Conservation (phyloP, 305 asterid genomes). For the Salvia sclarea region DNA sequence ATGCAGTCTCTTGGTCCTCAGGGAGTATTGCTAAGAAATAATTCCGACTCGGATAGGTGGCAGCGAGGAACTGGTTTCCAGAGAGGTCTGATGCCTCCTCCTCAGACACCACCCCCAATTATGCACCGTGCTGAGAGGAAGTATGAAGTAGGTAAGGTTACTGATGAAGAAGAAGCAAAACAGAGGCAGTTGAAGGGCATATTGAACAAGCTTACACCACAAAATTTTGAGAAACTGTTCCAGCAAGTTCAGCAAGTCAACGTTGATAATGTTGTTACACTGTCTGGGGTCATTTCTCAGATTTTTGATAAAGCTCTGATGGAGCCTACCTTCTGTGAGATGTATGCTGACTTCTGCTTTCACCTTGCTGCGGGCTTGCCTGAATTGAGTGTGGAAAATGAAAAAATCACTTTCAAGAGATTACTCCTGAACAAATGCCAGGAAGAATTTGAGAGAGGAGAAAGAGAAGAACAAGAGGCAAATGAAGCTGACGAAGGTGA, state of each 20-base stretch:
- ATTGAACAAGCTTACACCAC: slow-evolving; percentile 85
- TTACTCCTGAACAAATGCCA: slow-evolving; percentile 73
- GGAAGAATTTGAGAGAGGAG: slow-evolving; percentile 81
- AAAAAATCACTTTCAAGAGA: slow-evolving; percentile 69
- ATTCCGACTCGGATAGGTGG: slow-evolving; percentile 62
- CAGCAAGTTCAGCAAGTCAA: slow-evolving; percentile 69
- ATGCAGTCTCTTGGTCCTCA: slow-evolving; percentile 51
- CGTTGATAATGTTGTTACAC: slow-evolving; percentile 59
- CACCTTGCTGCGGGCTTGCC: slow-evolving; percentile 74
- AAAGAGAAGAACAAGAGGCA: slow-evolving; percentile 77
- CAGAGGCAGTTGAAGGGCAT: slow-evolving; percentile 78
- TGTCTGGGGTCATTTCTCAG: slow-evolving; percentile 75
- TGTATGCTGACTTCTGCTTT: slow-evolving; percentile 80
- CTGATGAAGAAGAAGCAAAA: slow-evolving; percentile 69
- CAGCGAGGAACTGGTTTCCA: slow-evolving; percentile 55
- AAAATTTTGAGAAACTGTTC: slow-evolving; percentile 75
- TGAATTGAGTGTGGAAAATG: slow-evolving; percentile 58
- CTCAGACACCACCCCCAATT: slow-evolving; percentile 52
- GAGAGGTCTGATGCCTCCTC: slow-evolving; percentile 53
- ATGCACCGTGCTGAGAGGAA: slow-evolving; percentile 82
- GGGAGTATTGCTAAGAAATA: slow-evolving; percentile 49
- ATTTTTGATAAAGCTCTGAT: slow-evolving; percentile 82
- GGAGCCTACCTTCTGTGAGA: slow-evolving; percentile 91
- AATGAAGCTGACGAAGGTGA: slow-evolving; percentile 66
- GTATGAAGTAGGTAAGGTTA: slow-evolving; percentile 59